Evolutionary conservation across 2,329 filamentous ascomycete genomes (phyloP).

Genomic region (Fusarium aywerte): DNA sequence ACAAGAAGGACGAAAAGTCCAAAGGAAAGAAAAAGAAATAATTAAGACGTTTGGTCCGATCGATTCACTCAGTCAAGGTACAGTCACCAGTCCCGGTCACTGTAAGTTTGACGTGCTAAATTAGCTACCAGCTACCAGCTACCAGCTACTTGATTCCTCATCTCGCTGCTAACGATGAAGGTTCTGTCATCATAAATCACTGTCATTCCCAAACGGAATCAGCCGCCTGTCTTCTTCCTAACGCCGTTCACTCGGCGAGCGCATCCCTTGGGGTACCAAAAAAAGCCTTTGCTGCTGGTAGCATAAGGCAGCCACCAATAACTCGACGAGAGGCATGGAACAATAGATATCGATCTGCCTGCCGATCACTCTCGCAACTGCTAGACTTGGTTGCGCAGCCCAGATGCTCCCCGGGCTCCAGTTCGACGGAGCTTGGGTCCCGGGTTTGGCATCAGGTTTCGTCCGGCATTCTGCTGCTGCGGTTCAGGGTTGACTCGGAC

Average conservation of each 20-base stretch:
- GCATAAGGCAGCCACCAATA: constrained; percentile 1
- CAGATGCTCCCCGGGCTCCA: constrained; percentile 1
- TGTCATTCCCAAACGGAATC: background rate
- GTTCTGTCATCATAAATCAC: no score
- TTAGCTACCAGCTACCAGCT: no score
- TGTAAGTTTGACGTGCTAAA: background rate
- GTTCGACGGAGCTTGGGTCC: constrained; percentile 7
- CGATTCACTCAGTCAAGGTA: background rate
- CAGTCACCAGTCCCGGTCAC: constrained; percentile 2
- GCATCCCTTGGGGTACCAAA: background rate
- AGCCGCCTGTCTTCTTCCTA: no score
- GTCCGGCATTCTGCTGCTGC: background rate
- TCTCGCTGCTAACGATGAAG: background rate
- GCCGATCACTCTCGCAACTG: background rate
- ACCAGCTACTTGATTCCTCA: background rate
- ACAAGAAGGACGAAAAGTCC: constrained; percentile 48
- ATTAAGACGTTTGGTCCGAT: background rate
- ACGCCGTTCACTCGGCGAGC: background rate
- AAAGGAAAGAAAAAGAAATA: constrained; percentile 32
- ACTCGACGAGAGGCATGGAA: background rate
- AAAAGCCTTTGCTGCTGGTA: background rate
- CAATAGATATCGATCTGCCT: background rate
- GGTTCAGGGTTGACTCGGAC: constrained; percentile 11
- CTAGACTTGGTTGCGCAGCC: constrained; percentile 27
- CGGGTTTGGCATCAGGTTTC: background rate